A percentile compares a stretch with the other conserved stretches of the same genome.
These are phyloP conservation scores for Aureobasidium musti DNA, from an alignment of 2,329 filamentous ascomycete genomes.

Conservation along the genomic window DNA sequence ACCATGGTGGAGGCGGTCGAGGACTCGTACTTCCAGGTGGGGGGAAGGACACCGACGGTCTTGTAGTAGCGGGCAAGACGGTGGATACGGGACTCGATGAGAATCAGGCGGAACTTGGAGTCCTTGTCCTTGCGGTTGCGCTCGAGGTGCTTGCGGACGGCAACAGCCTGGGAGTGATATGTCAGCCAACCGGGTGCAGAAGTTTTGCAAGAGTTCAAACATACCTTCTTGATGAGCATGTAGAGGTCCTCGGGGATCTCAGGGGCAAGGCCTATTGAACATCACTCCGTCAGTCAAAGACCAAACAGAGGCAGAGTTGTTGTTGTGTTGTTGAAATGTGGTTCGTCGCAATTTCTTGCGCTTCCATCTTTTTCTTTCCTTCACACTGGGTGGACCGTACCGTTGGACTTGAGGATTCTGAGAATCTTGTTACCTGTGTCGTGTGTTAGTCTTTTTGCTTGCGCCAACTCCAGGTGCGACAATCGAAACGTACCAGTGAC, in stretches of 20 bases:
- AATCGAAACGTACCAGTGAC: constrained; percentile 73
- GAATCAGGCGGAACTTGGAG: constrained; percentile 99
- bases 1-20: constrained; percentile 94
- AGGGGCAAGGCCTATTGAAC: constrained; percentile 84
- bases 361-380: constrained; percentile 34
- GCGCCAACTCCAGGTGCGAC: not conserved
- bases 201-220: constrained; percentile 31
- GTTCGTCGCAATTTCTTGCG: constrained; percentile 20
- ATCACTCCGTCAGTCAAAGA: constrained; percentile 49
- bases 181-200: constrained; percentile 21
- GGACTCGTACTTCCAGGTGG: constrained; percentile 99
- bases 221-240: constrained; percentile 99
- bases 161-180: constrained; percentile 68
- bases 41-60: constrained; percentile 79
- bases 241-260: constrained; percentile 99
- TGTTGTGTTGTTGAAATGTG: constrained; percentile 31
- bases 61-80: constrained; percentile 99
- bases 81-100: constrained; percentile 99
- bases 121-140: constrained; percentile 99
- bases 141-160: constrained; percentile 99
- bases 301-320: constrained; percentile 48
- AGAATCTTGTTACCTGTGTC: constrained; percentile 95
- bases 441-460: constrained; percentile 26
- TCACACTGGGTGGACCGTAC: constrained; percentile 67
- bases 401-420: constrained; percentile 94